A percentile compares a stretch with the other conserved stretches of the same genome.
Conservation (phyloP, 2,329 filamentous ascomycete genomes). For the Pseudodiploospora longispora region DNA sequence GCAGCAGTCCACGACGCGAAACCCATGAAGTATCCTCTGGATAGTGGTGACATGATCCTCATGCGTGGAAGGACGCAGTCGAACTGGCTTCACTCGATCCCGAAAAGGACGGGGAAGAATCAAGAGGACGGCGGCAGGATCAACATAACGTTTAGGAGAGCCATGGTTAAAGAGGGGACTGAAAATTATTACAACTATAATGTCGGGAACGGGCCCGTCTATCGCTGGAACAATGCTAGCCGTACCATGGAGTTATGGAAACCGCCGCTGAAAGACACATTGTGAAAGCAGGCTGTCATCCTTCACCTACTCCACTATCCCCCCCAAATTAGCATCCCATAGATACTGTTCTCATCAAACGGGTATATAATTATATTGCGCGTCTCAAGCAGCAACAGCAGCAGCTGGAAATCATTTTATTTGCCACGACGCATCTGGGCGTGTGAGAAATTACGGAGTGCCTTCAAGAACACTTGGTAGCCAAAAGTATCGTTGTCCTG, state of each 20-base stretch:
- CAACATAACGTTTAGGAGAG: constrained; percentile 72
- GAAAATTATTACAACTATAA: constrained; percentile 84
- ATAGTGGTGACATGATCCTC: constrained; percentile 67
- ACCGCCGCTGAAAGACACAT: constrained; percentile 12
- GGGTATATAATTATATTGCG: constrained; percentile 1
- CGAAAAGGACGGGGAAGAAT: constrained; percentile 60
- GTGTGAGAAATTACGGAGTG: constrained; percentile 72
- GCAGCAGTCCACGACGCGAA: constrained; percentile 23
- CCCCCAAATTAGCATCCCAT: too few species aligned
- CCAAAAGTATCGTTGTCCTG: constrained; percentile 75
- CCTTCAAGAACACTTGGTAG: constrained; percentile 87
- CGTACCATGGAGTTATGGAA: constrained; percentile 41
- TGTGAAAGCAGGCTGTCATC: background rate
- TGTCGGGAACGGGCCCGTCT: constrained; percentile 61
- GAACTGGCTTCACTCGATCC: constrained; percentile 71
- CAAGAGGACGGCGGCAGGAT: constrained; percentile 56
- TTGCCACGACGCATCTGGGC: constrained; percentile 83
- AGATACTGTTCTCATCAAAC: too few species aligned
- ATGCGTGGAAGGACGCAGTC: constrained; percentile 71
- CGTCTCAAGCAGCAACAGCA: background rate
- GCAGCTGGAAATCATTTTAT: constrained; percentile 23
- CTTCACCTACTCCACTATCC: too few species aligned
- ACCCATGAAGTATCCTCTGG: constrained; percentile 45
- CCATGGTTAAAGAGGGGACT: constrained; percentile 62
- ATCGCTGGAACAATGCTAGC: constrained; percentile 53